Percentiles rank a stretch among this genome's conserved stretches.
Conservation (phyloP, 148 eudicot genomes). For the Spergularia marina region DNA sequence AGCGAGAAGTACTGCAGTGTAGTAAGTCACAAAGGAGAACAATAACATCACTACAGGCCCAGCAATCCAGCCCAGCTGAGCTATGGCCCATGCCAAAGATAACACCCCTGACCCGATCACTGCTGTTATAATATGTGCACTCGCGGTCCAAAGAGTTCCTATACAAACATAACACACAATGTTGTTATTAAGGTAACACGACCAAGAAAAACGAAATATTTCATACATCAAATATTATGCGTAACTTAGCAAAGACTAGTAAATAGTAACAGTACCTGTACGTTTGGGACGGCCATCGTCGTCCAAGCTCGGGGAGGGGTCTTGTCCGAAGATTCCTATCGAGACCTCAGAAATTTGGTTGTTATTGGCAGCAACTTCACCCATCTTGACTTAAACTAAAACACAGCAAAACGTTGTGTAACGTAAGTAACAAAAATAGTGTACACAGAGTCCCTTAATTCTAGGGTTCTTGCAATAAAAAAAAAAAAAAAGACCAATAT, state of each 20-base stretch:
- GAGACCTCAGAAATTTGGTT: conserved; percentile 35
- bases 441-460: too few species aligned
- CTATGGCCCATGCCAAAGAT: conserved; percentile 68
- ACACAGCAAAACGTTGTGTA: not conserved
- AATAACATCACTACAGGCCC: conserved; percentile 57
- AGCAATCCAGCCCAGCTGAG: conserved; percentile 69
- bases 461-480: not conserved
- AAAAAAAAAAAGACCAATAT: conserved; percentile 3
- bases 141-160: conserved; percentile 66
- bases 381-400: conserved; percentile 38
- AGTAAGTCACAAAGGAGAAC: conserved; percentile 49
- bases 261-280: conserved; percentile 29
- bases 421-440: too few species aligned
- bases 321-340: conserved; percentile 20
- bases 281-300: conserved; percentile 54
- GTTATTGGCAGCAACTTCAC: conserved; percentile 37
- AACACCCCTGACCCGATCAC: conserved; percentile 71
- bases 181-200: not conserved
- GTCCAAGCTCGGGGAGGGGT: conserved; percentile 36
- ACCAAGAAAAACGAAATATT: too few species aligned
- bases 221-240: too few species aligned
- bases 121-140: conserved; percentile 73
- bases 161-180: not conserved
- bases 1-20: conserved; percentile 46
- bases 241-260: too few species aligned